Conservation (phyloP, 2,329 filamentous ascomycete species). For the Tolypocladium album region DNA sequence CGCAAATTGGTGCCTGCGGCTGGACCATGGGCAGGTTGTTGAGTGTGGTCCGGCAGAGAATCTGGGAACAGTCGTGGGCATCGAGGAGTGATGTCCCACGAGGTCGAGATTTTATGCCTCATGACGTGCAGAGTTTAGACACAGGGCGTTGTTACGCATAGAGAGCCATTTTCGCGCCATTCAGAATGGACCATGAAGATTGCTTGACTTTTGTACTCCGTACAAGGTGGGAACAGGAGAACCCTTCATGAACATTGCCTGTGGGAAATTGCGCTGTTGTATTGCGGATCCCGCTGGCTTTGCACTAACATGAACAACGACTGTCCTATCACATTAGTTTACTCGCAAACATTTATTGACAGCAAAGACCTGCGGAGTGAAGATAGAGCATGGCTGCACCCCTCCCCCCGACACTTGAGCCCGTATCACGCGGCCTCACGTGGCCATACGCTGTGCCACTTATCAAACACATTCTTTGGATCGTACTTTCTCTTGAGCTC, state of each 20-base stretch:
- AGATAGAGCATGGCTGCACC: background rate
- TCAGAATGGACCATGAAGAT: background rate
- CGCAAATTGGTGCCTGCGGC: conserved; percentile 41
- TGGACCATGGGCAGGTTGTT: conserved; percentile 41
- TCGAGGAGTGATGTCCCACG: background rate
- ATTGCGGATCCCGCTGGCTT: background rate
- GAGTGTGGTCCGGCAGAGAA: conserved; percentile 31
- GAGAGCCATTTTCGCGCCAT: background rate
- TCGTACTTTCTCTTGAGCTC: conserved; percentile 23
- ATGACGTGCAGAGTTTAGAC: no score
- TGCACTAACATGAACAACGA: no score
- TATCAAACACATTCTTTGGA: conserved; percentile 21
- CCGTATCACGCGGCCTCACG: background rate
- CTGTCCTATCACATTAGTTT: background rate
- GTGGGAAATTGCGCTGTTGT: background rate
- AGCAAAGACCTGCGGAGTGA: no score
- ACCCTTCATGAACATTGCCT: background rate
- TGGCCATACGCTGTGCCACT: conserved; percentile 12
- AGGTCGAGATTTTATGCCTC: background rate
- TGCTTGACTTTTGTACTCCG: no score
- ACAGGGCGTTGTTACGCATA: background rate
- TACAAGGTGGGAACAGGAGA: background rate
- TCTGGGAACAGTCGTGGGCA: background rate
- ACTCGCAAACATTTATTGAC: no score
- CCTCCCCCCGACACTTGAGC: background rate